Conservation (phyloP, 495 filamentous ascomycete species). For the Podospora fimiseda region DNA sequence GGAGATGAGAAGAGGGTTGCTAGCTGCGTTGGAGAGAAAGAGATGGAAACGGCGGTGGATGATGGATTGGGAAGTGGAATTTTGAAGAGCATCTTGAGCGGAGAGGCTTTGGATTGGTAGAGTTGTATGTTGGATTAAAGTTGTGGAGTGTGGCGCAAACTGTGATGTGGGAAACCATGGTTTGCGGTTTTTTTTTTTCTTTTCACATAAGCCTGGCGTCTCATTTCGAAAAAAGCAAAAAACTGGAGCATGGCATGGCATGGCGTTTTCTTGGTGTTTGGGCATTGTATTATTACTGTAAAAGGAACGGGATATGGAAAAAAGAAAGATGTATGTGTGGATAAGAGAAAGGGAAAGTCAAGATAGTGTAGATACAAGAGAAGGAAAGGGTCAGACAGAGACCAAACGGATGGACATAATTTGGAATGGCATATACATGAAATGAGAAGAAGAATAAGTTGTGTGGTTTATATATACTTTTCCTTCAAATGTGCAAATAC, state of each 20-base stretch:
- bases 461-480: too few species aligned
- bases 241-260: conserved; percentile 8
- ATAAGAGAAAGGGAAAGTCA: too few species aligned
- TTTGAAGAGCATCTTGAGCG: conserved; percentile 47
- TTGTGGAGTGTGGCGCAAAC: too few species aligned
- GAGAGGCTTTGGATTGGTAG: conserved; percentile 44
- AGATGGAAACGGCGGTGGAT: conserved; percentile 62
- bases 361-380: too few species aligned
- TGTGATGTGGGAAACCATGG: neutral
- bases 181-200: neutral
- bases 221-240: neutral
- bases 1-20: conserved; percentile 64
- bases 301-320: neutral
- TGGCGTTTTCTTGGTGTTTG: conserved; percentile 1
- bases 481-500: too few species aligned
- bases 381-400: too few species aligned
- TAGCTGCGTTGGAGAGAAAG: conserved; percentile 70
- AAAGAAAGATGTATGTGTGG: neutral
- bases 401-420: too few species aligned
- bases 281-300: neutral
- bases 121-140: neutral
- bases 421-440: too few species aligned
- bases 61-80: conserved; percentile 55
- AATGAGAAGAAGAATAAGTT: too few species aligned
- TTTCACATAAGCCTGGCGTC: neutral